A percentile compares a stretch with the other conserved stretches of the same genome.
These are phyloP conservation scores for Whalleya microplaca DNA, from an alignment of 2,329 filamentous ascomycete species.

Conservation along the genomic window DNA sequence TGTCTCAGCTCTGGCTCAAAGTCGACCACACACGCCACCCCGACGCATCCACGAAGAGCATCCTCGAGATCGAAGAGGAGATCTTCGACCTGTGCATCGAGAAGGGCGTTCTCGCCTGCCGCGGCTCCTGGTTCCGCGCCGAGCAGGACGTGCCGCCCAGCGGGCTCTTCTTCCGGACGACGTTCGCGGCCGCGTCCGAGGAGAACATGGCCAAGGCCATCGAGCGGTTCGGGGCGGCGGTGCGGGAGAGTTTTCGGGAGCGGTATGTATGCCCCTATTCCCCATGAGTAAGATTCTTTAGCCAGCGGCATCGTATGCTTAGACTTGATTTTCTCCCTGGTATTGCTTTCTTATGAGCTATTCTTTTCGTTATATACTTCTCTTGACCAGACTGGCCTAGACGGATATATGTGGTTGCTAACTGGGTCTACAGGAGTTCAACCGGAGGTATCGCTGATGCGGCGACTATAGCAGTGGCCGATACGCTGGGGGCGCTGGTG, in stretches of 20 bases:
- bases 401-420: neutral
- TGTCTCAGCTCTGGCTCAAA: slow-evolving; percentile 68
- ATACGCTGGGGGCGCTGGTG: neutral
- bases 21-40: slow-evolving; percentile 72
- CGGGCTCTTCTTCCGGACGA: slow-evolving; percentile 85
- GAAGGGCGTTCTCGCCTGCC: slow-evolving; percentile 77
- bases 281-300: no score
- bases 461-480: neutral
- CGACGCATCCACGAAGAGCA: slow-evolving; percentile 51
- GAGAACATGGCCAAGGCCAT: slow-evolving; percentile 75
- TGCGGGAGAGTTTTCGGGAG: slow-evolving; percentile 60
- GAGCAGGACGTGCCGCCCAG: slow-evolving; percentile 63
- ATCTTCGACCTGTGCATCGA: slow-evolving; percentile 81
- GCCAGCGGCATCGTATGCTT: no score
- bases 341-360: no score
- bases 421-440: neutral
- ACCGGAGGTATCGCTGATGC: neutral
- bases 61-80: slow-evolving; percentile 77
- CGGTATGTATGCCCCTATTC: no score
- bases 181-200: slow-evolving; percentile 79
- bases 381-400: neutral
- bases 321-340: no score
- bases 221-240: slow-evolving; percentile 72
- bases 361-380: no score
- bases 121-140: slow-evolving; percentile 90